A percentile compares a stretch with the other conserved stretches of the same genome.
phyloP scores from a whole-genome alignment of 2,329 filamentous ascomycete genomes.

The Gyromitra esculenta region DNA sequence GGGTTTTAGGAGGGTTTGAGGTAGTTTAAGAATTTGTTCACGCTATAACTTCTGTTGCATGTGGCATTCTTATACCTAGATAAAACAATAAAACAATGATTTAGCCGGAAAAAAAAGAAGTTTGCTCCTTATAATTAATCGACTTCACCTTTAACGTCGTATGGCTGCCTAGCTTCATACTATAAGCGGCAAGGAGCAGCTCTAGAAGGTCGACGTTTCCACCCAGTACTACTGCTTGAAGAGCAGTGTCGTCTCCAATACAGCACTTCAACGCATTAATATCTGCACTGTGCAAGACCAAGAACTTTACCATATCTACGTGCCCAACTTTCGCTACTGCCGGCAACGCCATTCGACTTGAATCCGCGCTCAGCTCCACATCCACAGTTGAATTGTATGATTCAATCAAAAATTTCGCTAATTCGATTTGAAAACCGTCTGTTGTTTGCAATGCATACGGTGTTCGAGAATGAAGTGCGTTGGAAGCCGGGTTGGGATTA shows the following conservation, averaged over 20 bases:
- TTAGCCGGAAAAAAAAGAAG: too few species aligned
- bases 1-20: too few species aligned
- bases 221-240: neutral
- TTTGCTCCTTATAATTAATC: too few species aligned
- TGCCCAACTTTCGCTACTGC: neutral
- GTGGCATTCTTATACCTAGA: too few species aligned
- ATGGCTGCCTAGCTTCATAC: too few species aligned
- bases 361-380: neutral
- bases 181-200: neutral
- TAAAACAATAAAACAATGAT: too few species aligned
- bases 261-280: neutral
- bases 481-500: too few species aligned
- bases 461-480: too few species aligned
- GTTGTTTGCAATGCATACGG: too few species aligned
- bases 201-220: neutral
- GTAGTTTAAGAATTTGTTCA: too few species aligned
- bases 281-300: neutral
- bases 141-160: too few species aligned
- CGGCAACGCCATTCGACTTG: neutral
- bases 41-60: too few species aligned
- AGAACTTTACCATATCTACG: neutral
- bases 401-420: neutral
- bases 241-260: neutral
- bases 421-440: neutral
- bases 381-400: neutral